phyloP scores from a whole-genome alignment of 352 stramenopile species.

The Pythium periplocum region DNA sequence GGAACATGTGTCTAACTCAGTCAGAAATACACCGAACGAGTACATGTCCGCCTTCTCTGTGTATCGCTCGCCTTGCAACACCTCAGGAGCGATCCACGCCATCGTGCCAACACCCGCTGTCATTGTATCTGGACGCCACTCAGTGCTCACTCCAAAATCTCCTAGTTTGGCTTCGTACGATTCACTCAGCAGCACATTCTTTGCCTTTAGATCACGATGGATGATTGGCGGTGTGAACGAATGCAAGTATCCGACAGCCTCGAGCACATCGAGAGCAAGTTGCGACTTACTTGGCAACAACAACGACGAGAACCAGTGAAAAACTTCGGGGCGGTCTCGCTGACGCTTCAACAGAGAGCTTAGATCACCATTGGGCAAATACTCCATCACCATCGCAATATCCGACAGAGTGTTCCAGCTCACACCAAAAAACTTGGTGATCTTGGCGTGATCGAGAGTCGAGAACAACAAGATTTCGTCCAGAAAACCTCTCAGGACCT shows the following conservation, averaged over 20 bases:
- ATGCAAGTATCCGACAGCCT: constrained; percentile 82
- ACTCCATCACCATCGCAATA: constrained; percentile 78
- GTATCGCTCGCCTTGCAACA: constrained; percentile 76
- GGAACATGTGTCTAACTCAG: constrained; percentile 59
- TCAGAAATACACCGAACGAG: constrained; percentile 79
- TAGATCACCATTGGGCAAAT: constrained; percentile 72
- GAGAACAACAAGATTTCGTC: constrained; percentile 74
- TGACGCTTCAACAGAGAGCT: constrained; percentile 66
- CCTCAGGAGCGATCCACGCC: constrained; percentile 79
- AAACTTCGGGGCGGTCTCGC: constrained; percentile 36
- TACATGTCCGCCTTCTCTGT: constrained; percentile 86
- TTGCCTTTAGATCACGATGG: constrained; percentile 73
- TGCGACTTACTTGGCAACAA: constrained; percentile 41
- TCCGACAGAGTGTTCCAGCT: constrained; percentile 72
- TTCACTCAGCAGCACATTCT: constrained; percentile 66
- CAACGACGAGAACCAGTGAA: constrained; percentile 58
- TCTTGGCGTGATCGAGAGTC: constrained; percentile 56
- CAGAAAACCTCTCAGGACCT: constrained; percentile 49
- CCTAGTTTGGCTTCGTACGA: constrained; percentile 72
- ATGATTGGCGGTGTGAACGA: constrained; percentile 80
- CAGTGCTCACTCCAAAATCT: constrained; percentile 75
- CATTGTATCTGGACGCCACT: constrained; percentile 79
- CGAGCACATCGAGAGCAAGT: constrained; percentile 67
- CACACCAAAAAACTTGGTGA: constrained; percentile 64
- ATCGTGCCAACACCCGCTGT: constrained; percentile 78